Evolutionary conservation across 306 rosid species (phyloP), one percentile per base, ranked within the genome.

Genomic region (Trifolium fragiferum): DNA sequence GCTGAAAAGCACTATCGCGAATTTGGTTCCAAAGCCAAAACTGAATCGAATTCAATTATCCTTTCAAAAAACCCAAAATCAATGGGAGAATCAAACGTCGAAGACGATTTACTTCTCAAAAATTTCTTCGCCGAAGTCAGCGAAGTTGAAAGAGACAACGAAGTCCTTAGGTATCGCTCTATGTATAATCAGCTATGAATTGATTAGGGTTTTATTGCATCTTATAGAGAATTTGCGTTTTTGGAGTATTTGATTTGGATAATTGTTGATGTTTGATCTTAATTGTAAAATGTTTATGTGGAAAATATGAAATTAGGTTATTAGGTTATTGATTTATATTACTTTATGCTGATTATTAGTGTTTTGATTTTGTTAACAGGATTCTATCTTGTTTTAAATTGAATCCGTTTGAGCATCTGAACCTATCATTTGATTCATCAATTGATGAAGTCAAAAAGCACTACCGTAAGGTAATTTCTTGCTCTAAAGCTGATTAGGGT

Each of bases 141-240:
- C 90, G 97, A 92, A 90, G 99, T 92, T 27, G 96, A 90, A 87
- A 86, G 99, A 79, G 99, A 94, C 79, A 92, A 94, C 87, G 96
- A 94, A 85, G 99, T 90, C 80, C 10, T 61, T 66, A 90, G 99
- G 97, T 84, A 3, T 62, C 13, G 69, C 18, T 20, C 2, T 44
- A 1, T 54, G 59, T 33, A 40, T 62, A 59, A 63, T 68, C 60
- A 4, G 2, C 7, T 54, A 3, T 19, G 57, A 21, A 8, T 18
- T 49, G 15, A 19, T 80, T 80, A 81, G 80, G 81, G 81, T 72
- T 78, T 76, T 74, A 3, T 66, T 80, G 58, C 62, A 23, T 66
- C 25, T n/a, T 38, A 44, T 51, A 53, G 15, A 21, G 30, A 77
- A 61, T 33, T 43, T 23, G 74, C 70, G 12, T 8, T 30, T 16